Conservation (phyloP, 1,139 yeast species). For the Insectozyma bohioensis region DNA sequence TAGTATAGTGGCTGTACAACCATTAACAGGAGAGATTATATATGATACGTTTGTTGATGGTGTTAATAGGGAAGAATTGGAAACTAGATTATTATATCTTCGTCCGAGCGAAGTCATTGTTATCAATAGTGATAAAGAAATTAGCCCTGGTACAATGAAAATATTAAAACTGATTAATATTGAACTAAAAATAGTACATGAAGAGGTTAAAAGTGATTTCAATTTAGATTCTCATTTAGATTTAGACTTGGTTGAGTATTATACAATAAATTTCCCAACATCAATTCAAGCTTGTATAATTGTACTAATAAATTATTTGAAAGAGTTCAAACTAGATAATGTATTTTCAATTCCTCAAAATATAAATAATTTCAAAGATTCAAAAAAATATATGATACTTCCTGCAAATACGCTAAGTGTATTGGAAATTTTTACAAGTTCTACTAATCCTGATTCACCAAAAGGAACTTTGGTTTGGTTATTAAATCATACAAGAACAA, state of each 20-base stretch:
- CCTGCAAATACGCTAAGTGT: slow-evolving; percentile 68
- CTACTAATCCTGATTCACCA: slow-evolving; percentile 49
- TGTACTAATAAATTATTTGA: slow-evolving; percentile 52
- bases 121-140: slow-evolving; percentile 26
- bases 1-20: slow-evolving; percentile 67
- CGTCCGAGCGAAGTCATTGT: slow-evolving; percentile 73
- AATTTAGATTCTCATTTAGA: slow-evolving; percentile 13
- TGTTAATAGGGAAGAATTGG: slow-evolving; percentile 55
- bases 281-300: slow-evolving; percentile 44
- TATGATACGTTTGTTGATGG: slow-evolving; percentile 67
- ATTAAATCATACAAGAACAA: slow-evolving; percentile 75
- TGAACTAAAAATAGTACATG: slow-evolving; percentile 16
- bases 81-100: slow-evolving; percentile 70
- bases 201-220: slow-evolving; percentile 2
- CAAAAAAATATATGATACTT: slow-evolving; percentile 57
- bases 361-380: slow-evolving; percentile 50
- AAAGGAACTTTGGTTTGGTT: slow-evolving; percentile 78
- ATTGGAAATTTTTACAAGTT: slow-evolving; percentile 71
- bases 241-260: slow-evolving; percentile 23
- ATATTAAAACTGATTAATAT: slow-evolving; percentile 17
- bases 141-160: slow-evolving; percentile 26
- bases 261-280: slow-evolving; percentile 21
- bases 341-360: slow-evolving; percentile 53
- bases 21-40: slow-evolving; percentile 75
- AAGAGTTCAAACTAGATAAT: slow-evolving; percentile 59